A percentile compares a stretch with the other conserved stretches of the same genome.
These are phyloP conservation scores for Tulasnella calospora DNA, from an alignment of 768 basidiomycete species.

Conservation along the genomic window DNA sequence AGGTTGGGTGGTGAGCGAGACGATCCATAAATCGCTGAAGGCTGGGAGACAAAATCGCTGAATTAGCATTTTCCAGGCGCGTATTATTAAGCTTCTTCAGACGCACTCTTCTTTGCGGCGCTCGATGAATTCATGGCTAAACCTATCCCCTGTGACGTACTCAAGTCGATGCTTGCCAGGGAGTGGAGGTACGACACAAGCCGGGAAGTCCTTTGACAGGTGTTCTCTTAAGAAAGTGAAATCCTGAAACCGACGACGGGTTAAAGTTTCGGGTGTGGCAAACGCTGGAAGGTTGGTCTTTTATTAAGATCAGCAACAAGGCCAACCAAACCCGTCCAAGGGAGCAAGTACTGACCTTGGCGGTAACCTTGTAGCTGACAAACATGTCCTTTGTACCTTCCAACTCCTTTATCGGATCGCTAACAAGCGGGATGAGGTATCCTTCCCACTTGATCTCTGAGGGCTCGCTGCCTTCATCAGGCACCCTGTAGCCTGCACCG, in stretches of 20 bases:
- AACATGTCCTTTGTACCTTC: conserved; percentile 97
- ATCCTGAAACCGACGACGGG: conserved; percentile 90
- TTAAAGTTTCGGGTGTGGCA: conserved; percentile 63
- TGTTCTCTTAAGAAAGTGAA: conserved; percentile 91
- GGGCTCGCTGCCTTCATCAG: conserved; percentile 60
- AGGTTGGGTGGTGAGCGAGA: conserved; percentile 85
- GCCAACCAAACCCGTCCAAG: not conserved
- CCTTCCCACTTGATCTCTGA: conserved; percentile 90
- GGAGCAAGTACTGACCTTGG: conserved; percentile 56
- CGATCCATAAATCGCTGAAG: conserved; percentile 90
- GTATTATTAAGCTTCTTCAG: conserved; percentile 55
- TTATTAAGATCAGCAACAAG: not conserved
- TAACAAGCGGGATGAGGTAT: conserved; percentile 72
- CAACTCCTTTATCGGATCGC: conserved; percentile 91
- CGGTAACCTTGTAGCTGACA: conserved; percentile 87
- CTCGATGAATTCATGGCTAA: conserved; percentile 96
- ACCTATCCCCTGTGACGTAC: conserved; percentile 95
- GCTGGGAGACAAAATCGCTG: conserved; percentile 42
- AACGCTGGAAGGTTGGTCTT: conserved; percentile 91
- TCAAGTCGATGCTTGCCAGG: conserved; percentile 98
- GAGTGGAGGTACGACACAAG: conserved; percentile 94
- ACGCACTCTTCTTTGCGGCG: conserved; percentile 51
- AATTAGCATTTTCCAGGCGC: not conserved
- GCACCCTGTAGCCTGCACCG: conserved; percentile 68
- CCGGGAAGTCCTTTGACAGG: conserved; percentile 86